Conservation (phyloP, 176 grass and related monocot species). For the Thalia dealbata region DNA sequence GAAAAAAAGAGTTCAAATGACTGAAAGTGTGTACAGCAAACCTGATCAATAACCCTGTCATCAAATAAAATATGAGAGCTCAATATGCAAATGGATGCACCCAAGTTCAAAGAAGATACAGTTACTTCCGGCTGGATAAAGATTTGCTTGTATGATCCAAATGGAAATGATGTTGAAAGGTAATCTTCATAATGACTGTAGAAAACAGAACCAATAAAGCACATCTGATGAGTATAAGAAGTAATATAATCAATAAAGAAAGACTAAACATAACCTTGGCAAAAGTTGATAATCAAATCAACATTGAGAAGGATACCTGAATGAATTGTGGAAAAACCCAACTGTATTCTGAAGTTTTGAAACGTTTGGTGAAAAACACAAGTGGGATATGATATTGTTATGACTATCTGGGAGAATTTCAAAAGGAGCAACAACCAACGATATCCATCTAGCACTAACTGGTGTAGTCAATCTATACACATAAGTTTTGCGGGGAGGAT, state of each 20-base stretch:
- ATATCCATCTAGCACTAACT: conserved; percentile 90
- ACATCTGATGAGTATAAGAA: not conserved
- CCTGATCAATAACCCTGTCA: conserved; percentile 89
- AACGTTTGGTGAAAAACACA: conserved; percentile 62
- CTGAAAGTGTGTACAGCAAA: conserved; percentile 9
- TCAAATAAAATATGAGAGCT: conserved; percentile 83
- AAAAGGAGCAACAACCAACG: conserved; percentile 81
- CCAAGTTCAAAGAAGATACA: conserved; percentile 53
- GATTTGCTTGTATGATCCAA: conserved; percentile 85
- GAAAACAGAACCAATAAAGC: conserved; percentile 22
- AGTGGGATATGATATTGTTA: conserved; percentile 56
- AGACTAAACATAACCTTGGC: conserved; percentile 10
- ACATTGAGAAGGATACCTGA: conserved; percentile 40
- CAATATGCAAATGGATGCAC: conserved; percentile 80
- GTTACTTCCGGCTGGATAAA: conserved; percentile 79
- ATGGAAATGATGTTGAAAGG: conserved; percentile 68
- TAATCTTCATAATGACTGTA: conserved; percentile 90
- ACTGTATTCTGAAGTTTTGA: conserved; percentile 86
- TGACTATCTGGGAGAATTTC: conserved; percentile 77
- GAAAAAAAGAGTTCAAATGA: not conserved
- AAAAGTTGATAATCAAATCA: conserved; percentile 5
- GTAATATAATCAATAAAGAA: not conserved
- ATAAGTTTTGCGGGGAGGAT: conserved; percentile 85
- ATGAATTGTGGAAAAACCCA: conserved; percentile 72
- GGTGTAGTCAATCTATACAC: conserved; percentile 84